Evolutionary conservation across 2,329 filamentous ascomycete genomes (phyloP).

Genomic region (Blastomyces parvus): DNA sequence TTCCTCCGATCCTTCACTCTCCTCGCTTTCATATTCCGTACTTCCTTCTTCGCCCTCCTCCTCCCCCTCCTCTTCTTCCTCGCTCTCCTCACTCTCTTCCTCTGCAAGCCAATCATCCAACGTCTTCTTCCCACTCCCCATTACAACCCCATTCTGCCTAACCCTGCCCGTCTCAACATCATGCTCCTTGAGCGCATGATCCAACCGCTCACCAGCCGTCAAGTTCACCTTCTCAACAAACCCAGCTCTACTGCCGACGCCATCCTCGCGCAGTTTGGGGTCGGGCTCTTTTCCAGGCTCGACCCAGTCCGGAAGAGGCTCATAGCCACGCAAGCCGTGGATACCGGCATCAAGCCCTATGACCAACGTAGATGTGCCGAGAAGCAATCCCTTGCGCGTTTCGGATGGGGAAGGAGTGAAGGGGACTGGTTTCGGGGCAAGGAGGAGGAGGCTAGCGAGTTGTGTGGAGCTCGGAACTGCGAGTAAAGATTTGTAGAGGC

Average conservation of each 20-base stretch:
- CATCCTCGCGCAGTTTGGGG: slow-evolving; percentile 57
- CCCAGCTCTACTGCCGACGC: slow-evolving; percentile 29
- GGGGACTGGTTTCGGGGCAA: slow-evolving; percentile 89
- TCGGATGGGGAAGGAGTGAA: slow-evolving; percentile 85
- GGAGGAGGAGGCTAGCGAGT: slow-evolving; percentile 77
- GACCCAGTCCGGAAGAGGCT: slow-evolving; percentile 76
- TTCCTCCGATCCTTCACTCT: slow-evolving; percentile 33
- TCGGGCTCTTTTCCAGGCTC: slow-evolving; percentile 70
- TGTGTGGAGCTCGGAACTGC: slow-evolving; percentile 64
- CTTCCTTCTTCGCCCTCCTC: slow-evolving; percentile 39
- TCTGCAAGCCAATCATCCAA: slow-evolving; percentile 89
- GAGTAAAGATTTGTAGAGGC: slow-evolving; percentile 78
- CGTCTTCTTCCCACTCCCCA: slow-evolving; percentile 56
- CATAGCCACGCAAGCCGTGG: slow-evolving; percentile 69
- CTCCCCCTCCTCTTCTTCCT: slow-evolving; percentile 42
- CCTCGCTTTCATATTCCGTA: slow-evolving; percentile 29
- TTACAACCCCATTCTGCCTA: slow-evolving; percentile 19
- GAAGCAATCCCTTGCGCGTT: slow-evolving; percentile 61
- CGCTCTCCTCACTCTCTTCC: slow-evolving; percentile 50
- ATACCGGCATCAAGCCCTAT: slow-evolving; percentile 65
- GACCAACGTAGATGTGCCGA: slow-evolving; percentile 80
- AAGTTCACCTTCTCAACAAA: slow-evolving; percentile 39
- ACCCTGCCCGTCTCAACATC: slow-evolving; percentile 22
- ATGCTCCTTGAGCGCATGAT: slow-evolving; percentile 37
- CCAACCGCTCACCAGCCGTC: slow-evolving; percentile 37